Evolutionary conservation across 108 stramenopile species (phyloP).

Genomic region (Tribonema minus): DNA sequence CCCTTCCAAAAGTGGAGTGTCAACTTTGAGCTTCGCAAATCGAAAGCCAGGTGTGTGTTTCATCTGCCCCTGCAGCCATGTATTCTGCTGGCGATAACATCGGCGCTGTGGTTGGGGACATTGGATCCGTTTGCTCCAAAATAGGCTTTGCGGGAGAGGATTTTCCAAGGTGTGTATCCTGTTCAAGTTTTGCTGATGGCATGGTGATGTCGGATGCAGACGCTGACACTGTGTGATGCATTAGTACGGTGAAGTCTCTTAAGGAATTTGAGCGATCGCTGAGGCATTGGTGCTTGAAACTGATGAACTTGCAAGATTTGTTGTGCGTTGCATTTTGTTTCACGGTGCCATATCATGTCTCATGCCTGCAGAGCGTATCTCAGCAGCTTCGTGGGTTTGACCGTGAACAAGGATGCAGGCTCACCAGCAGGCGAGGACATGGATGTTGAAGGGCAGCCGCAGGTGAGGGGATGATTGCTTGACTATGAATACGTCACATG

Average conservation of each 20-base stretch:
- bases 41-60: too few relatives aligned
- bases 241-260: too few relatives aligned
- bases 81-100: conserved; percentile 3
- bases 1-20: too few relatives aligned
- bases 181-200: neutral
- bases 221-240: neutral
- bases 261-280: too few relatives aligned
- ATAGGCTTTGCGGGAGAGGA: conserved; percentile 38
- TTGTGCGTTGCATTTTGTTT: too few relatives aligned
- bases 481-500: neutral
- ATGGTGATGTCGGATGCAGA: neutral
- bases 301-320: too few relatives aligned
- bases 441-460: neutral
- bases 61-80: too few relatives aligned
- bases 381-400: neutral
- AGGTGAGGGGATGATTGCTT: neutral
- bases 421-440: neutral
- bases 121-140: neutral
- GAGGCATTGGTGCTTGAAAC: too few relatives aligned
- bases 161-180: neutral
- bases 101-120: conserved; percentile 23
- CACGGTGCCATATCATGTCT: too few relatives aligned
- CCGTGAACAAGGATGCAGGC: neutral
- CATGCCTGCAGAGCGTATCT: neutral
- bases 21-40: too few relatives aligned